phyloP scores from a whole-genome alignment of 495 filamentous ascomycete genomes.

The Pyronema domesticum region DNA sequence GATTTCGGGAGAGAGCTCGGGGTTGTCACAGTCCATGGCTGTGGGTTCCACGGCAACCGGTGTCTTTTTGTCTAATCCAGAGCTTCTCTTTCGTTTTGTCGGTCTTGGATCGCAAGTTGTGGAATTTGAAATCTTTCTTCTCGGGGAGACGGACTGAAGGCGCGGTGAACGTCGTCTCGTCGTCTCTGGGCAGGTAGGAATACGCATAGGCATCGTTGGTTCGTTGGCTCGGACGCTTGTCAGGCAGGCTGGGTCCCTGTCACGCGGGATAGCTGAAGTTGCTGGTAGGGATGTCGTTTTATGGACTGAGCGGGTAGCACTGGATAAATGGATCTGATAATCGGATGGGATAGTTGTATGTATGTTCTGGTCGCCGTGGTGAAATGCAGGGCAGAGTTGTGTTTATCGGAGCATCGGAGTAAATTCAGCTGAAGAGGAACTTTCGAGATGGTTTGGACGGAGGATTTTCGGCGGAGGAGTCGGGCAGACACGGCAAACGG shows the following conservation, averaged over 20 bases:
- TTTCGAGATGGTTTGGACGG: too few relatives aligned
- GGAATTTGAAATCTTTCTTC: neutral
- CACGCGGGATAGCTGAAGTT: neutral
- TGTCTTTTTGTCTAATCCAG: neutral
- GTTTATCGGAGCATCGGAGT: too few relatives aligned
- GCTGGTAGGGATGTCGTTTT: neutral
- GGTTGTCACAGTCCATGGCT: constrained; percentile 13
- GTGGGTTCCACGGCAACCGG: neutral
- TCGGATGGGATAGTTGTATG: too few relatives aligned
- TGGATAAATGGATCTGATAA: too few relatives aligned
- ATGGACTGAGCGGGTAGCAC: too few relatives aligned
- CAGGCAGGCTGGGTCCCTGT: neutral
- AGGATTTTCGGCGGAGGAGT: too few relatives aligned
- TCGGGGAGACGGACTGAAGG: neutral
- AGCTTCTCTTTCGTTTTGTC: constrained; percentile 2
- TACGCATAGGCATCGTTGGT: neutral
- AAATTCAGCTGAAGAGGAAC: too few relatives aligned
- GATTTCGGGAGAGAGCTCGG: constrained; percentile 18
- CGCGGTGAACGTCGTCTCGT: neutral
- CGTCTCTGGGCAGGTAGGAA: neutral
- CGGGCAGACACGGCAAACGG: too few relatives aligned
- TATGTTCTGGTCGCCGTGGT: too few relatives aligned
- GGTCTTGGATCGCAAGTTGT: constrained; percentile 2
- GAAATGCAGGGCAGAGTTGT: too few relatives aligned
- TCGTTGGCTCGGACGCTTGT: neutral